Conservation (phyloP, 2,329 filamentous ascomycete genomes). For the Albifimbria verrucaria region DNA sequence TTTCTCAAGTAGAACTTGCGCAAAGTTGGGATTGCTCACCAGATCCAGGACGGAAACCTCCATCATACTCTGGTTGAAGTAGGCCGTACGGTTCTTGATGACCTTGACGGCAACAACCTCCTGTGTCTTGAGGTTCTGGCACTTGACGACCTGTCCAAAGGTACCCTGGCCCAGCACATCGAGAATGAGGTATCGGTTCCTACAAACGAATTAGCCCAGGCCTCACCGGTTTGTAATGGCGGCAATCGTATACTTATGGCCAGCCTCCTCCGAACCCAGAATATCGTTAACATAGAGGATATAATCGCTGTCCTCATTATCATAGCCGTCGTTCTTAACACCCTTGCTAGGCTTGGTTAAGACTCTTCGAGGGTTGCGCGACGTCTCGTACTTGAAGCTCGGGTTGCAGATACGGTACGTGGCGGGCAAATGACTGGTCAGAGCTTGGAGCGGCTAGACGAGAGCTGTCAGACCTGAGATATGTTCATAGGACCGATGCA, state of each 20-base stretch:
- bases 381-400: slow-evolving; percentile 97
- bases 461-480: slow-evolving; percentile 10
- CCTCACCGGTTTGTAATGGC: slow-evolving; percentile 5
- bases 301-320: slow-evolving; percentile 99
- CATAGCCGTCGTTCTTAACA: slow-evolving; percentile 96
- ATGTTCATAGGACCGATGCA: neutral
- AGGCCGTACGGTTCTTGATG: slow-evolving; percentile 97
- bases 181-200: slow-evolving; percentile 93
- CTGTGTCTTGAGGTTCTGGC: slow-evolving; percentile 96
- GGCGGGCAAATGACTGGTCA: slow-evolving; percentile 87
- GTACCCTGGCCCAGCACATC: slow-evolving; percentile 97
- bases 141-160: slow-evolving; percentile 98
- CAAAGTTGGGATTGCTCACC: slow-evolving; percentile 48
- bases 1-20: neutral
- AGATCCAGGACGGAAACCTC: slow-evolving; percentile 96
- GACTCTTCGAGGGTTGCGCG: slow-evolving; percentile 89
- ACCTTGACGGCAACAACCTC: slow-evolving; percentile 99
- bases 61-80: slow-evolving; percentile 99
- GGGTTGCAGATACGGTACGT: slow-evolving; percentile 99
- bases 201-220: slow-evolving; percentile 32
- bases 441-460: slow-evolving; percentile 81
- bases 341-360: slow-evolving; percentile 98
- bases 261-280: slow-evolving; percentile 92
- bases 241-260: slow-evolving; percentile 74
- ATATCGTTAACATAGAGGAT: slow-evolving; percentile 99